Base-by-base conservation (phyloP, 2,329 filamentous ascomycete genomes). In the Arthrinium phaeospermum region DNA sequence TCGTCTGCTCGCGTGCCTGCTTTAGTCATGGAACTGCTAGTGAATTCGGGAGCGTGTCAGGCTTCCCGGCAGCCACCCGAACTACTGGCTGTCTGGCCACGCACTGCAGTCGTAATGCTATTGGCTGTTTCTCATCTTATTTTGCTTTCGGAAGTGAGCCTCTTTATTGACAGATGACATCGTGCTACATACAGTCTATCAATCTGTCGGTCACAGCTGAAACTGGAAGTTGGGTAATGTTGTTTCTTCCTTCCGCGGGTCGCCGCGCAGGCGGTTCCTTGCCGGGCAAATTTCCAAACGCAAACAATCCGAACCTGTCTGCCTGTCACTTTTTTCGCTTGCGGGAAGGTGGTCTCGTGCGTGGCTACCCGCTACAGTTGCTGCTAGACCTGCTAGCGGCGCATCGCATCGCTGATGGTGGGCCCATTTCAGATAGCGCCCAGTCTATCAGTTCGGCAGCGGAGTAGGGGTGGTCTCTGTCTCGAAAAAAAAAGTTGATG, bases 371-470 rank as follows among this genome's bases (percentile, higher is more conserved):
- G 27, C 30, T 41, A 41, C 37, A 37, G 37, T 37, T 61, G 27
- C 27, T 30, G 27, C 27, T 30, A 30, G 27, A 3, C 22, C 30
- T 61, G 16, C 30, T 37, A 61, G 53, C 53, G 53, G 53, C 12
- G 53, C 53, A 61, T 61, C 53, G 30, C 53, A 61, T 61, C 53
- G 53, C 27, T 61, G 8, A 61, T 37, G 53, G 34, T 61, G 53
- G 53, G 53, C 53, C 53, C 53, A 37, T 37, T 34, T 22, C 53
- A 34, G 27, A 57, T 49, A 49, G 46, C 46, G 27, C 27, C 51
- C 51, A 57, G 51, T 57, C 51, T 57, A 57, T 30, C 51, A 57
- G 19, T 14, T 57, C 51, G 51, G 51, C 51, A 57, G 51, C 51
- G 27, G 51, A 57, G 51, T 34, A 30, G 3, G 53, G 19, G 53